Conservation (phyloP, 164 flowering plant genomes). For the Vitis rotundifolia region DNA sequence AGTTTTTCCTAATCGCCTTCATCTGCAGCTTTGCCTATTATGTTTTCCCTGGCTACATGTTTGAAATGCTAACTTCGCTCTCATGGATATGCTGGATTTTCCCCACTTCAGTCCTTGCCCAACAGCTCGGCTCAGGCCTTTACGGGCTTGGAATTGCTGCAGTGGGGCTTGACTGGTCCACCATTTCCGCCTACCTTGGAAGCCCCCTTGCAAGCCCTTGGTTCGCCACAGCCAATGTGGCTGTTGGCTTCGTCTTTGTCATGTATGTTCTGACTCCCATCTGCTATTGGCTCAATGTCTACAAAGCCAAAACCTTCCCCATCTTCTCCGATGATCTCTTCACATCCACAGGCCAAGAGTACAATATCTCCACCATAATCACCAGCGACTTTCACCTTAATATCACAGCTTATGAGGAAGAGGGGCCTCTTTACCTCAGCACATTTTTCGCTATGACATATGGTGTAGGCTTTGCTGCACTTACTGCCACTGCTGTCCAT, state of each 20-base stretch:
- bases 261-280: constrained; percentile 70
- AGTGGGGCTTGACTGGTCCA: constrained; percentile 81
- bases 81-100: constrained; percentile 84
- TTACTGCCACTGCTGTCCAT: constrained; percentile 69
- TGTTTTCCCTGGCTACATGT: constrained; percentile 80
- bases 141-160: constrained; percentile 69
- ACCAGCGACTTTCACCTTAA: constrained; percentile 65
- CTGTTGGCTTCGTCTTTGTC: constrained; percentile 57
- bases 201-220: constrained; percentile 91
- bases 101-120: constrained; percentile 57
- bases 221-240: constrained; percentile 88
- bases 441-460: constrained; percentile 75
- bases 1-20: constrained; percentile 74
- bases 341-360: constrained; percentile 45
- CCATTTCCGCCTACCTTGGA: constrained; percentile 70
- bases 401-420: constrained; percentile 43
- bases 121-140: constrained; percentile 84
- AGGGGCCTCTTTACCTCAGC: constrained; percentile 70
- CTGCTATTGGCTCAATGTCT: constrained; percentile 65
- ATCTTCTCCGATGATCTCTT: constrained; percentile 60
- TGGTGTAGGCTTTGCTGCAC: constrained; percentile 81
- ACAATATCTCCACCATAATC: constrained; percentile 57
- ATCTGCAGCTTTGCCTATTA: constrained; percentile 79
- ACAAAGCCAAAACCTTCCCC: constrained; percentile 72
- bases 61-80: constrained; percentile 68